Conservation (phyloP, 2,329 filamentous ascomycete genomes). For the Sclerotinia glacialis region DNA sequence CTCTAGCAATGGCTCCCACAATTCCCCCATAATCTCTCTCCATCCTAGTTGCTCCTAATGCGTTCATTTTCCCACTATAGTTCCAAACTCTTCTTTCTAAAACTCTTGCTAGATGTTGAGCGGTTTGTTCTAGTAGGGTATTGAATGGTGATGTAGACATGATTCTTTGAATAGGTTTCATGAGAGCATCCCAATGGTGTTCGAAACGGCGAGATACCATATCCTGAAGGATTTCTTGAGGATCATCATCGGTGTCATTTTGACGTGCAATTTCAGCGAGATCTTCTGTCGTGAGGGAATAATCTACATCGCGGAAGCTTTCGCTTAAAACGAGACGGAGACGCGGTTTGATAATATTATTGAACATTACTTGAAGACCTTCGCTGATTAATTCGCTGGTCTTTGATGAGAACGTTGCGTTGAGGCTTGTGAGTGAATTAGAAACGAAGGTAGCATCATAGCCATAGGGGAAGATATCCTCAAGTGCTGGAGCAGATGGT, state of each 20-base stretch:
- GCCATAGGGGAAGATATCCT: conserved; percentile 74
- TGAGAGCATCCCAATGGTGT: conserved; percentile 79
- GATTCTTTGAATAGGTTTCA: conserved; percentile 79
- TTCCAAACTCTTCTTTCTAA: conserved; percentile 86
- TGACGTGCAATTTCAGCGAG: conserved; percentile 54
- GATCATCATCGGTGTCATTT: conserved; percentile 47
- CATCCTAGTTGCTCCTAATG: conserved; percentile 75
- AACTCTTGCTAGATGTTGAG: conserved; percentile 44
- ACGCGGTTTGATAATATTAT: conserved; percentile 80
- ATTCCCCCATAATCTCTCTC: conserved; percentile 82
- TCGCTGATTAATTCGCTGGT: conserved; percentile 79
- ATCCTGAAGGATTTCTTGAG: conserved; percentile 53
- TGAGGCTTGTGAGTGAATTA: conserved; percentile 65
- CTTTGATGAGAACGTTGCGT: conserved; percentile 71
- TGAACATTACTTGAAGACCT: conserved; percentile 80
- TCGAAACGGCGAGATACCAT: conserved; percentile 78
- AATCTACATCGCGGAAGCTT: conserved; percentile 89
- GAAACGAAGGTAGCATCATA: conserved; percentile 70
- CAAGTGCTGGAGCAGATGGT: conserved; percentile 43
- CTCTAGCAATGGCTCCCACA: conserved; percentile 63
- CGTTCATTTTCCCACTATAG: conserved; percentile 71
- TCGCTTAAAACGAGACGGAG: conserved; percentile 82
- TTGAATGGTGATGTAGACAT: conserved; percentile 73
- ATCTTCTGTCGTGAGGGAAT: conserved; percentile 65
- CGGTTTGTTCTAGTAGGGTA: conserved; percentile 58